phyloP scores from a whole-genome alignment of 2,329 filamentous ascomycete species.

The Talaromyces sp. region DNA sequence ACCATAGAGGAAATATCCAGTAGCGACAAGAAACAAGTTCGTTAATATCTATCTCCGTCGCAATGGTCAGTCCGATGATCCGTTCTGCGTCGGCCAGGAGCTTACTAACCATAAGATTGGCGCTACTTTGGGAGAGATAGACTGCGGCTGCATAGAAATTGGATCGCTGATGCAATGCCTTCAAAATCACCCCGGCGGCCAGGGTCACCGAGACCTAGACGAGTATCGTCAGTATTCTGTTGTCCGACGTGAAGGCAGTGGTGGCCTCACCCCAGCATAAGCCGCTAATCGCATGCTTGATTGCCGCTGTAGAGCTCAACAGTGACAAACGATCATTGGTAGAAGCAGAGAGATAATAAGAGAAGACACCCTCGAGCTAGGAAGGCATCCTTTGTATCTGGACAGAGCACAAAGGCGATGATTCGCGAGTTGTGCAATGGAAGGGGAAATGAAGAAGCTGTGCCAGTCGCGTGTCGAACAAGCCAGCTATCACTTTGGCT shows the following conservation, averaged over 20 bases:
- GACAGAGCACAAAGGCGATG: constrained; percentile 15
- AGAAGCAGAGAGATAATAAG: constrained; percentile 3
- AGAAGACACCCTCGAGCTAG: constrained; percentile 6
- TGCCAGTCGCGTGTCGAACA: constrained; percentile 13
- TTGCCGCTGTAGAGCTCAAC: constrained; percentile 20
- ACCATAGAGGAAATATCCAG: constrained; percentile 76
- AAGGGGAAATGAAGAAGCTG: neutral
- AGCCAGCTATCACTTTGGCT: constrained; percentile 17
- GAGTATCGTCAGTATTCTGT: constrained; percentile 17
- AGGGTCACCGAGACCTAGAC: constrained; percentile 75
- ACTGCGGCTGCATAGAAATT: constrained; percentile 99
- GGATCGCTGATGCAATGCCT: constrained; percentile 88
- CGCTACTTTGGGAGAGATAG: constrained; percentile 92
- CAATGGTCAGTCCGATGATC: neutral
- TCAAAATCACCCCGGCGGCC: constrained; percentile 77
- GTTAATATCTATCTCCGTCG: constrained; percentile 64
- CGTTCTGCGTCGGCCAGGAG: neutral
- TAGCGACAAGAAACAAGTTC: constrained; percentile 81
- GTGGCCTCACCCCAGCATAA: constrained; percentile 47
- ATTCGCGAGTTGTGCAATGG: constrained; percentile 11
- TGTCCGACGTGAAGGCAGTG: neutral
- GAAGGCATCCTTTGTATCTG: constrained; percentile 13
- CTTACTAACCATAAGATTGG: constrained; percentile 76
- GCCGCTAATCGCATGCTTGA: constrained; percentile 47
- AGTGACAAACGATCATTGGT: constrained; percentile 27